Evolutionary conservation across 1,139 yeast species (phyloP).

Genomic region (Saccharomyces hybrid): DNA sequence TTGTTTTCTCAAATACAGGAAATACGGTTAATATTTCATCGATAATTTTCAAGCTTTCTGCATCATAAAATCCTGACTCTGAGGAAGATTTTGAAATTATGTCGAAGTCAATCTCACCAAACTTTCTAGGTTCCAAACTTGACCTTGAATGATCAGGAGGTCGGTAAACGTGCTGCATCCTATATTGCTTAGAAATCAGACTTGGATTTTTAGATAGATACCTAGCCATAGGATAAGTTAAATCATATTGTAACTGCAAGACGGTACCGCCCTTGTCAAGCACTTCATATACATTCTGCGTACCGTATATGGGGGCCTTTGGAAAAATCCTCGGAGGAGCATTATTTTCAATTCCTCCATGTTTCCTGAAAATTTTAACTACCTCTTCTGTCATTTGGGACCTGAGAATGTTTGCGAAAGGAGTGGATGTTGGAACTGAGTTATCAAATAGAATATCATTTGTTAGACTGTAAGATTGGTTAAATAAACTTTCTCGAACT

Average conservation of each 20-base stretch:
- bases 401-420: slow-evolving; percentile 33
- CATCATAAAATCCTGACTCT: slow-evolving; percentile 57
- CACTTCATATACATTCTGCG: slow-evolving; percentile 63
- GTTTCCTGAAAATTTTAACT: slow-evolving; percentile 54
- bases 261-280: slow-evolving; percentile 83
- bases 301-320: slow-evolving; percentile 61
- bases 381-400: slow-evolving; percentile 49
- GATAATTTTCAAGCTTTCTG: slow-evolving; percentile 76
- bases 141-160: slow-evolving; percentile 46
- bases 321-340: slow-evolving; percentile 66
- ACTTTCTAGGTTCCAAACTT: slow-evolving; percentile 67
- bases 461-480: slow-evolving; percentile 76
- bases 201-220: slow-evolving; percentile 56
- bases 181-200: slow-evolving; percentile 47
- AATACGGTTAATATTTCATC: slow-evolving; percentile 61
- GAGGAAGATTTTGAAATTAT: slow-evolving; percentile 49
- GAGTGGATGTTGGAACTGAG: slow-evolving; percentile 26
- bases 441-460: slow-evolving; percentile 75
- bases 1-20: slow-evolving; percentile 55
- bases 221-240: slow-evolving; percentile 84
- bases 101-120: slow-evolving; percentile 81
- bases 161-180: slow-evolving; percentile 78
- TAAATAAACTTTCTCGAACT: slow-evolving; percentile 76
- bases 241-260: slow-evolving; percentile 78
- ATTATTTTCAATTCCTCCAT: slow-evolving; percentile 79